A percentile compares a stretch with the other conserved stretches of the same genome.
These are phyloP conservation scores for Telfairia occidentalis DNA, from an alignment of 331 rosid genomes.

Conservation along the genomic window DNA sequence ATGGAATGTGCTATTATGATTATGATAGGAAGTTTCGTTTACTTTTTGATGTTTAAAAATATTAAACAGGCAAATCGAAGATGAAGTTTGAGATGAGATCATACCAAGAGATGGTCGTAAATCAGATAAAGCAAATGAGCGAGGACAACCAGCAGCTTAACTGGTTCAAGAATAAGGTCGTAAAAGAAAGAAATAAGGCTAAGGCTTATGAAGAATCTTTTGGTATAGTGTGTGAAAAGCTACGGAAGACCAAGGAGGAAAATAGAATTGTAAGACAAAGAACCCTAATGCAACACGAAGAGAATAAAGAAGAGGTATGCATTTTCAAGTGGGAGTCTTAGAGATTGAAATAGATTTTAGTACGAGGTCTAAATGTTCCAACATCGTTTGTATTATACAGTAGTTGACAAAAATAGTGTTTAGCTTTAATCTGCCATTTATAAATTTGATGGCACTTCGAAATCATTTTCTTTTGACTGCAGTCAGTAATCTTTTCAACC, in stretches of 20 bases:
- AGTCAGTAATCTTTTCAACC: neutral
- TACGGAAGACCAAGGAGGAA: slow-evolving; percentile 54
- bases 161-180: slow-evolving; percentile 50
- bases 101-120: slow-evolving; percentile 70
- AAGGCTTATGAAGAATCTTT: slow-evolving; percentile 51
- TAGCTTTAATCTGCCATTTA: neutral
- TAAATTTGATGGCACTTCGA: neutral
- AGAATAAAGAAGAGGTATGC: slow-evolving; percentile 75
- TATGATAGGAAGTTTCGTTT: neutral
- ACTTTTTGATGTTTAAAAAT: neutral
- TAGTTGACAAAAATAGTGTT: neutral
- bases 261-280: slow-evolving; percentile 65
- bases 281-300: slow-evolving; percentile 61
- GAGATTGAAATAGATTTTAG: neutral
- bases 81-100: slow-evolving; percentile 70
- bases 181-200: slow-evolving; percentile 27
- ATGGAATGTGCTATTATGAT: neutral
- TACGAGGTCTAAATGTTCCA: neutral
- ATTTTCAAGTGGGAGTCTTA: neutral
- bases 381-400: neutral
- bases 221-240: slow-evolving; percentile 43
- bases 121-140: slow-evolving; percentile 64
- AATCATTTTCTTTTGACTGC: neutral
- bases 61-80: slow-evolving; percentile 48
- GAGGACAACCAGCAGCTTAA: slow-evolving; percentile 84